Base-by-base conservation (phyloP, 1,139 yeast genomes). In the Lodderomyces metapsilosis region DNA sequence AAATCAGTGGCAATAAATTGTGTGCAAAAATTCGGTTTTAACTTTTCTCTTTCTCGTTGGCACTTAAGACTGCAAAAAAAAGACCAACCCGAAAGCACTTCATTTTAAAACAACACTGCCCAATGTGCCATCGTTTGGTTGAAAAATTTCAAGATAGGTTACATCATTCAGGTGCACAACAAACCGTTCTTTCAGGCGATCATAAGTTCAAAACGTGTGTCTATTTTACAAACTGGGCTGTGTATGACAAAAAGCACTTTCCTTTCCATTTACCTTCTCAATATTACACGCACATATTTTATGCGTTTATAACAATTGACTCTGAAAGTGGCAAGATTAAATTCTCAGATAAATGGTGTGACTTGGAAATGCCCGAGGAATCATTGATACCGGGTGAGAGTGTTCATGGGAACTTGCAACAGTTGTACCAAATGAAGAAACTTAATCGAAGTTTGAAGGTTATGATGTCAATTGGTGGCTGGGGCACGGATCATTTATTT, bases 401-500 rank as follows among this genome's bases (percentile, higher is more conserved):
- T 34, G 64, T 61, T 2, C 47, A 51, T 18, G 92, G 94, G 1
- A 68, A 74, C 43, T 58, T 87, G 20, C 80, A 78, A 27, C 86
- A 79, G 52, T 62, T 88, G 10, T 65, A 62, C 37, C 70, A 70
- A 44, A 48, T 86, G 51, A 84, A 82, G 54, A 50, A 53, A 41
- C 40, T 57, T 12, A 57, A 79, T 43, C 75, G 82, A 2, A 65
- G 73, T 25, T 56, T 89, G 32, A 81, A 81, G 47, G 66, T 83
- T 0, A 66, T 81, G 9, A 73, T 89, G 74, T 83, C 96, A 0
- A 74, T 92, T 47, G 98, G 98, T 5, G 98, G 98, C 0, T 85
- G 94, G 85, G 84, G 94, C 0, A 76, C 84, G 16, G 67, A 77
- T 9, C 68, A 66, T 1, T 62, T 66, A 6, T 84, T 89, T 53